Evolutionary conservation across 768 basidiomycete species (phyloP).

Genomic region (Tremella fuciformis): DNA sequence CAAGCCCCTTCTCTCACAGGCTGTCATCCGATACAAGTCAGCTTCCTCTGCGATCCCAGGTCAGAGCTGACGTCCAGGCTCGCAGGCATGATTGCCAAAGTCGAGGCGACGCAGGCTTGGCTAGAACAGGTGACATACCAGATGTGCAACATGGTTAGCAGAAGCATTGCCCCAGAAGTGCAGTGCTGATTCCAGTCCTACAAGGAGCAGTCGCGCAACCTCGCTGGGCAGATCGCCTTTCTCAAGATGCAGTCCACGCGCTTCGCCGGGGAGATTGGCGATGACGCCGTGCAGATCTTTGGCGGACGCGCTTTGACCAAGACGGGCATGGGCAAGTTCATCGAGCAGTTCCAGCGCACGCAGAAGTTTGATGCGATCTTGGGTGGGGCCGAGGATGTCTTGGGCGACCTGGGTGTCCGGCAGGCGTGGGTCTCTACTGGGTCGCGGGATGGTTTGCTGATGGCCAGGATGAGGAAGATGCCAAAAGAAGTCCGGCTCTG

Average conservation of each 20-base stretch:
- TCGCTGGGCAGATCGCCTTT: constrained; percentile 78
- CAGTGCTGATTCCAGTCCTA: constrained; percentile 56
- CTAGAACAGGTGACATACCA: constrained; percentile 81
- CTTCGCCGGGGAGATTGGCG: constrained; percentile 72
- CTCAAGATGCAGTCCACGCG: constrained; percentile 75
- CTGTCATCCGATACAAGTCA: constrained; percentile 77
- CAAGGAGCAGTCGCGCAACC: constrained; percentile 66
- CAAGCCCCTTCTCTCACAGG: constrained; percentile 70
- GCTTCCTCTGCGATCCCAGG: constrained; percentile 8
- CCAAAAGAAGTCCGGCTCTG: constrained; percentile 44
- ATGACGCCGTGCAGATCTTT: constrained; percentile 75
- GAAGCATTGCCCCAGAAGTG: constrained; percentile 2
- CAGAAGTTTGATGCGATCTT: constrained; percentile 53
- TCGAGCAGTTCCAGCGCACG: constrained; percentile 50
- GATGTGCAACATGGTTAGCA: constrained; percentile 72
- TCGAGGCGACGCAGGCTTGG: constrained; percentile 80
- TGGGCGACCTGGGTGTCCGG: constrained; percentile 50
- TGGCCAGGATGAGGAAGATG: constrained; percentile 44
- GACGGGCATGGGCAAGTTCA: constrained; percentile 50
- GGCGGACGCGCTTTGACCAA: constrained; percentile 77
- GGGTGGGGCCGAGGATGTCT: constrained; percentile 45
- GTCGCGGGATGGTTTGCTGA: constrained; percentile 4
- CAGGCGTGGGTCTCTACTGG: constrained; percentile 44
- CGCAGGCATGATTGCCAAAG: constrained; percentile 80
- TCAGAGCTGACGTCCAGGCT: constrained; percentile 52